Conservation (phyloP, 805 yeast genomes). For the Candida ascalaphidarum region DNA sequence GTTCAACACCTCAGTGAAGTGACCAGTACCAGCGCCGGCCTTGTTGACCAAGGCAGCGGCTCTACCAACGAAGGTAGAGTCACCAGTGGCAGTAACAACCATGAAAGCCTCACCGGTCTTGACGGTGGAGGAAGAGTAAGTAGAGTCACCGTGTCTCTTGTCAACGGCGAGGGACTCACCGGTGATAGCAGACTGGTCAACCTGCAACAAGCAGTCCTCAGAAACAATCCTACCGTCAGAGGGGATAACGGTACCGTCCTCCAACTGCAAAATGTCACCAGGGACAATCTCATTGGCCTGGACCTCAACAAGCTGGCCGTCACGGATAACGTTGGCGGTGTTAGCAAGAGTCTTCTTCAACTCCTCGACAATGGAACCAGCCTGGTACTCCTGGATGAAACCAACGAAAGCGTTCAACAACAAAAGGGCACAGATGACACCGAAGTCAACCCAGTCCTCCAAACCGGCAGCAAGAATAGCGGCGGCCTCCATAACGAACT, state of each 20-base stretch:
- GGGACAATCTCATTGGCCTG: constrained; percentile 85
- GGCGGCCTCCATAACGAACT: constrained; percentile 96
- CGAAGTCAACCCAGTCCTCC: constrained; percentile 98
- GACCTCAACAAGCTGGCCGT: constrained; percentile 68
- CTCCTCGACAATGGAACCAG: constrained; percentile 96
- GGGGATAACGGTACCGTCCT: constrained; percentile 89
- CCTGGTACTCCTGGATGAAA: constrained; percentile 95
- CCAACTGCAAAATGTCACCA: constrained; percentile 88
- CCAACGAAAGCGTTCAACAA: constrained; percentile 88
- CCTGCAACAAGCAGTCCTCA: constrained; percentile 79
- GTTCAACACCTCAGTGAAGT: constrained; percentile 94
- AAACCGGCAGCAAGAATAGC: constrained; percentile 93
- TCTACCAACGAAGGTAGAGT: constrained; percentile 91
- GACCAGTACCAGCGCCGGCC: constrained; percentile 91
- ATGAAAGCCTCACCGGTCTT: constrained; percentile 93
- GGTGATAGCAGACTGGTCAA: constrained; percentile 94
- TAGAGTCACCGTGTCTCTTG: constrained; percentile 79
- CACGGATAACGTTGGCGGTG: constrained; percentile 78
- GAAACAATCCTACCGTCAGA: constrained; percentile 88
- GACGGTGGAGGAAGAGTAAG: constrained; percentile 89
- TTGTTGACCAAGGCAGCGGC: constrained; percentile 95
- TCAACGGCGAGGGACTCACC: constrained; percentile 97
- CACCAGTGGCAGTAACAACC: constrained; percentile 94
- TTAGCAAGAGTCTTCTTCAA: constrained; percentile 92
- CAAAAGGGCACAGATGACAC: constrained; percentile 87